Conservation (phyloP, 139 green algal species). For the Picochlorum sp. region DNA sequence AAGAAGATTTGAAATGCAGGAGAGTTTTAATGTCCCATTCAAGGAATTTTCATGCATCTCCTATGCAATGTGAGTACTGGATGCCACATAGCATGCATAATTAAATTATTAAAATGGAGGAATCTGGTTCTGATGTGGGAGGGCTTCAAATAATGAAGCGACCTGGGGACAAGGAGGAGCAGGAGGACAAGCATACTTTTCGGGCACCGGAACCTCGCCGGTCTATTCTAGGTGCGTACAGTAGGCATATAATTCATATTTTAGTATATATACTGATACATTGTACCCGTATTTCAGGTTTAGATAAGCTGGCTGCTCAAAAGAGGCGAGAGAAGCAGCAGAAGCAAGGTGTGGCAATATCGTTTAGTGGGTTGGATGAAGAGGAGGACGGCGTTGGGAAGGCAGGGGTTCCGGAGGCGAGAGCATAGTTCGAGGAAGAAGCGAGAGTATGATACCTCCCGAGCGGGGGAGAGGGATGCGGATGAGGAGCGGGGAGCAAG, state of each 20-base stretch:
- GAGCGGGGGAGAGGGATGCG: neutral
- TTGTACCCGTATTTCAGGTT: neutral
- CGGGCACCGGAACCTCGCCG: constrained; percentile 54
- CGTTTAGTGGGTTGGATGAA: neutral
- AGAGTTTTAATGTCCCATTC: too few species aligned
- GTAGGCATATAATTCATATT: too few species aligned
- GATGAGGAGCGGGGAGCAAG: neutral
- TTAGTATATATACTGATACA: too few species aligned
- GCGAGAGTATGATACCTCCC: neutral
- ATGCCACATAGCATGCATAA: too few species aligned
- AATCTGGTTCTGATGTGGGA: too few species aligned
- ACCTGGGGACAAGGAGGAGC: too few species aligned
- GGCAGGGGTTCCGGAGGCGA: neutral
- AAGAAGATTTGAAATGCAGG: too few species aligned
- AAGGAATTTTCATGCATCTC: too few species aligned
- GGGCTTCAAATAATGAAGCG: too few species aligned
- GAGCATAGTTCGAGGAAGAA: neutral
- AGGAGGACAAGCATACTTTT: constrained; percentile 49
- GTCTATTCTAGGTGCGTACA: constrained; percentile 45
- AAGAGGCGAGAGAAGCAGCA: constrained; percentile 1
- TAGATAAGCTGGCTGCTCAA: constrained; percentile 1
- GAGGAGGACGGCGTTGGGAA: neutral
- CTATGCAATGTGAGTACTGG: too few species aligned
- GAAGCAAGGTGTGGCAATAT: neutral
- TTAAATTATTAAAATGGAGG: too few species aligned